Evolutionary conservation across 1,284 basidiomycete genomes (phyloP), one percentile per base, ranked within the genome.

Genomic region (Sphagnurus paluster): DNA sequence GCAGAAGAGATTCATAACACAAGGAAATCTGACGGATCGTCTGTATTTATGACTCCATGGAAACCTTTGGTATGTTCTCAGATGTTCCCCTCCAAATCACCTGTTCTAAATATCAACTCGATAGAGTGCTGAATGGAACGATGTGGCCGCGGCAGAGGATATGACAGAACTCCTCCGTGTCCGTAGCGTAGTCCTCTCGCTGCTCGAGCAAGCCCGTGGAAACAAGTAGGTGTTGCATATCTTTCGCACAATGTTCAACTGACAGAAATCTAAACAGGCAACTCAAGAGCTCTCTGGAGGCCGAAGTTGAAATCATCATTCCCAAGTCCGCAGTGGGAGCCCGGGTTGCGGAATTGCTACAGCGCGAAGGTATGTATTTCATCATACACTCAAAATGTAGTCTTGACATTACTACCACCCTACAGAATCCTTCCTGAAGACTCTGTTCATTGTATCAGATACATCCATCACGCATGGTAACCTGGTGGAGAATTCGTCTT

Each of bases 1-100:
- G 90, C 93, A 0, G 95, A 98, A 68, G 96, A 99, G 63, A 82
- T 97, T 39, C 77, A 90, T 56, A 74, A 82, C 36, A 73, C 63
- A 21, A 62, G 68, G 53, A 59, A 68, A 46, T 55, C 57, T 14
- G 60, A 66, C 17, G 63, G 65, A 7, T 61, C 58, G 0, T 89
- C 87, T 0, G 75, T 89, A 14, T 93, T 93, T 57, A 68, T 72
- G 49, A 71, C 68, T 2, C 69, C 65, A 13, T 92, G 91, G 89
- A 61, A 56, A 42, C 71, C 74, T 17, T 54, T 86, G 54, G 87
- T 87, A 54, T 34, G 79, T 61, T 32, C 33, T 20, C 8, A 9
- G 13, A 8, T 13, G 16, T 6, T 25, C 1, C 10, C 17, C 10
- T 8, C 2, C 10, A 1, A 10, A 5, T 6, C 23, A 38, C 11